A percentile compares a stretch with the other conserved stretches of the same genome.
phyloP scores from a whole-genome alignment of 352 stramenopile species.

The Globisporangium viniferum region DNA sequence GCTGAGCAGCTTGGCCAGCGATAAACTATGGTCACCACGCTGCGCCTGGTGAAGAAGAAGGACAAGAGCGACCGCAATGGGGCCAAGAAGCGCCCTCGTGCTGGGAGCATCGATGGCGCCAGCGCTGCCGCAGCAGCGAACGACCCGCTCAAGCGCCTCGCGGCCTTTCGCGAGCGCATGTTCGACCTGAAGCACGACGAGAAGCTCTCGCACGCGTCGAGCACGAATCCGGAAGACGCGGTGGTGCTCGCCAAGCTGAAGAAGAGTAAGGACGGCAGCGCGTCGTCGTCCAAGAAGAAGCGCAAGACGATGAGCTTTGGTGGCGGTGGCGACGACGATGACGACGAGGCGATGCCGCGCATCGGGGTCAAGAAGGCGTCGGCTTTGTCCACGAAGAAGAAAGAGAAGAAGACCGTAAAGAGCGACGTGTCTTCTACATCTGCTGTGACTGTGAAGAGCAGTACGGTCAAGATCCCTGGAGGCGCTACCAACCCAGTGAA shows the following conservation, averaged over 20 bases:
- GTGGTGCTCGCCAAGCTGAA: slow-evolving; percentile 48
- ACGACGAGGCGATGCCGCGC: slow-evolving; percentile 30
- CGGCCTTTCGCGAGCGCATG: slow-evolving; percentile 52
- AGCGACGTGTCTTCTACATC: background rate
- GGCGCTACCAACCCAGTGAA: background rate
- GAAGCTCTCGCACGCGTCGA: background rate
- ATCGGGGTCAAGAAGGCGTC: slow-evolving; percentile 30
- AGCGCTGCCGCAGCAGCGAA: slow-evolving; percentile 7
- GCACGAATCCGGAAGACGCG: slow-evolving; percentile 14
- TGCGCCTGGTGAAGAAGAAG: slow-evolving; percentile 8
- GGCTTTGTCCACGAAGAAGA: slow-evolving; percentile 26
- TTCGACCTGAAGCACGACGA: slow-evolving; percentile 41
- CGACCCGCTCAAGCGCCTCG: slow-evolving; percentile 40
- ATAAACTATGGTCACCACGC: background rate
- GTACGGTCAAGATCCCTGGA: slow-evolving; percentile 15
- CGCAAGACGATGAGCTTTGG: slow-evolving; percentile 3
- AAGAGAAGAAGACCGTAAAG: slow-evolving; percentile 18
- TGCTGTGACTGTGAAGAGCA: slow-evolving; percentile 9
- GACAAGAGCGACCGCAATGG: slow-evolving; percentile 6
- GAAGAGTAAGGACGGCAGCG: slow-evolving; percentile 17
- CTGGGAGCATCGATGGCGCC: slow-evolving; percentile 22
- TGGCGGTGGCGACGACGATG: slow-evolving; percentile 10
- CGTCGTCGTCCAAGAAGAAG: slow-evolving; percentile 23
- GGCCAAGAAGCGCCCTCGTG: slow-evolving; percentile 33
- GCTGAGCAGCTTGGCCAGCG: background rate